Conservation (phyloP, 108 stramenopile species). For the Nannochloropsis salina region DNA sequence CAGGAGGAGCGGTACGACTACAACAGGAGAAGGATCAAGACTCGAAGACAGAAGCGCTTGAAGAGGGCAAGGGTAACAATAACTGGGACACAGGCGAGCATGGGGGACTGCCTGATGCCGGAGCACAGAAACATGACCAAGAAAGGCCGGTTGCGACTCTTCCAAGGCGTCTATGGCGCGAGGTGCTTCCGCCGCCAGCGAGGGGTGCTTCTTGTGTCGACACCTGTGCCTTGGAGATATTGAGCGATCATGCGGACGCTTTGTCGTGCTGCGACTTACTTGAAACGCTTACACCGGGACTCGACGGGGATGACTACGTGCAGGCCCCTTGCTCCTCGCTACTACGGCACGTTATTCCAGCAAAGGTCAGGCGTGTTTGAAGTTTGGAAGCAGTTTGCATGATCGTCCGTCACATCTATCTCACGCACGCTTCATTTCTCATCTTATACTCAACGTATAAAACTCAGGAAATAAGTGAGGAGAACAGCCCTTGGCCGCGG, state of each 20-base stretch:
- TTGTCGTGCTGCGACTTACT: background rate
- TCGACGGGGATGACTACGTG: background rate
- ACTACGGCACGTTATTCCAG: background rate
- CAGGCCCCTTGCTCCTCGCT: background rate
- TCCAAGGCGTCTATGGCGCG: background rate
- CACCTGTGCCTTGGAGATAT: background rate
- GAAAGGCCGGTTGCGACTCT: too few species aligned
- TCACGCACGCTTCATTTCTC: background rate
- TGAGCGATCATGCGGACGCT: background rate
- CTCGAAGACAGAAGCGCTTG: too few species aligned
- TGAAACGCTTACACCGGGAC: background rate
- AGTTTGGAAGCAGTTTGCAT: background rate
- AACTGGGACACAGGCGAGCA: too few species aligned
- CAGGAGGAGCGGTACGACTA: too few species aligned
- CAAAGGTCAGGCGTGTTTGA: background rate
- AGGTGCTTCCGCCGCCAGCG: background rate
- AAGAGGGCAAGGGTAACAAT: too few species aligned
- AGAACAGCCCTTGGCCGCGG: conserved; percentile 19
- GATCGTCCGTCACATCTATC: background rate
- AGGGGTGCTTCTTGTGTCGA: background rate
- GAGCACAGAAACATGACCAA: too few species aligned
- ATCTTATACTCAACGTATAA: background rate
- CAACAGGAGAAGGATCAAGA: too few species aligned
- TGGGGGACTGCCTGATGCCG: too few species aligned
- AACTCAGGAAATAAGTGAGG: background rate